phyloP scores from a whole-genome alignment of 352 stramenopile genomes.

The Hyaloperonospora brassicae region DNA sequence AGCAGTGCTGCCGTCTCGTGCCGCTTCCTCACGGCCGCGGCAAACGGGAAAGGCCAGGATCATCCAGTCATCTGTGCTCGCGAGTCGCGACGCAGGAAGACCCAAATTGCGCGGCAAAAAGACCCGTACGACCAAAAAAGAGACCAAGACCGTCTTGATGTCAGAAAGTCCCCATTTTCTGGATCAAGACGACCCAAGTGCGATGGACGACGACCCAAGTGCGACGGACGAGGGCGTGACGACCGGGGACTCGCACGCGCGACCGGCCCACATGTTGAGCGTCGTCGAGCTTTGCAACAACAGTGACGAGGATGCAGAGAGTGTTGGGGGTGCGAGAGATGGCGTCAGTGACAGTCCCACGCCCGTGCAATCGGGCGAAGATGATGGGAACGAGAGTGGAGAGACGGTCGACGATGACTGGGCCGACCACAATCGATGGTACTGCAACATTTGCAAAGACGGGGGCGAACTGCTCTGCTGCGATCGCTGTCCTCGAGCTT shows the following conservation, averaged over 20 bases:
- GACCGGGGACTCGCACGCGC: conserved; percentile 1
- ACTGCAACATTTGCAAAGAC: conserved; percentile 88
- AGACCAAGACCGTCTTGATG: conserved; percentile 8
- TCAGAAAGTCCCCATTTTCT: conserved; percentile 2
- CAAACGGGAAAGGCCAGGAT: conserved; percentile 31
- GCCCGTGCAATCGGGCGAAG: conserved; percentile 27
- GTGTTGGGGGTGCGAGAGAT: conserved; percentile 21
- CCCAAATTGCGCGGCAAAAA: conserved; percentile 16
- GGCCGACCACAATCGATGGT: conserved; percentile 84
- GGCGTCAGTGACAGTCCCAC: conserved; percentile 22
- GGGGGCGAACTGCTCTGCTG: conserved; percentile 87
- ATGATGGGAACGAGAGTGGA: conserved; percentile 34
- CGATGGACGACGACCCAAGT: neutral
- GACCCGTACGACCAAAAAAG: conserved; percentile 6
- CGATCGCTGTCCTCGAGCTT: conserved; percentile 87
- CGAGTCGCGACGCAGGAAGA: conserved; percentile 19
- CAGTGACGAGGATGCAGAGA: conserved; percentile 40
- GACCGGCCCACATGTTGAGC: conserved; percentile 60
- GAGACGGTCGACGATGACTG: conserved; percentile 57
- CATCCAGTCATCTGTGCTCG: conserved; percentile 24
- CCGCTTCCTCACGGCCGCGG: conserved; percentile 12
- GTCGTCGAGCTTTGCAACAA: conserved; percentile 70
- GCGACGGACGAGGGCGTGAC: no score
- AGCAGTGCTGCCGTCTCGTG: conserved; percentile 4
- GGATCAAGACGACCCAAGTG: neutral